Evolutionary conservation across 2,329 filamentous ascomycete species (phyloP).

Genomic region (Sordariomycetes sp.): DNA sequence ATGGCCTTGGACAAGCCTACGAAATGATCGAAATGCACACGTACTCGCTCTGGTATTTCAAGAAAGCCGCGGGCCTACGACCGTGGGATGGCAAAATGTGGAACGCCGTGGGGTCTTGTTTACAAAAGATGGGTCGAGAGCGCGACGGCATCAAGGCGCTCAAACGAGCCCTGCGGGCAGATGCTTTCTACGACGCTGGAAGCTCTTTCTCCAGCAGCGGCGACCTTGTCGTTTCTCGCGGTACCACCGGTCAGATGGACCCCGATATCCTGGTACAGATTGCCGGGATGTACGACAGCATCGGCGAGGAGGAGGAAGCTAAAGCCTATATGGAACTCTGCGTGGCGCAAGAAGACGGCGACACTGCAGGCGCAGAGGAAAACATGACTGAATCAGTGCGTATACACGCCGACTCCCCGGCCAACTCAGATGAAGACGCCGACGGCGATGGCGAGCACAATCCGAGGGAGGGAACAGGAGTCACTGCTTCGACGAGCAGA

Average conservation of each 20-base stretch:
- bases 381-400: constrained; percentile 39
- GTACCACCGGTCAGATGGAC: constrained; percentile 58
- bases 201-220: constrained; percentile 43
- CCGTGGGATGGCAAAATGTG: constrained; percentile 98
- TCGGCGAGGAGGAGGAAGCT: constrained; percentile 70
- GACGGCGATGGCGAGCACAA: constrained; percentile 21
- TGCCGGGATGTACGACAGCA: constrained; percentile 75
- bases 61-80: constrained; percentile 84
- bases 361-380: constrained; percentile 28
- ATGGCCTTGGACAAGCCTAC: constrained; percentile 92
- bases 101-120: constrained; percentile 88
- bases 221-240: constrained; percentile 36
- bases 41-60: constrained; percentile 96
- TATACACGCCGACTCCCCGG: constrained; percentile 45
- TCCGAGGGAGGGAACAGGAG: constrained; percentile 57
- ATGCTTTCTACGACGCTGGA: constrained; percentile 69
- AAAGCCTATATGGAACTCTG: constrained; percentile 95
- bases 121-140: constrained; percentile 78
- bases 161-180: constrained; percentile 83
- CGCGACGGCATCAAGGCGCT: constrained; percentile 91
- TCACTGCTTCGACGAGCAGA: constrained; percentile 85
- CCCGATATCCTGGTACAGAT: constrained; percentile 88
- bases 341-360: constrained; percentile 82
- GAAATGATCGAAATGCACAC: constrained; percentile 97
- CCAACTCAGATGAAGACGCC: constrained; percentile 26